phyloP scores from a whole-genome alignment of 371 early-diverging fungal species.

The Mortierella sp. region DNA sequence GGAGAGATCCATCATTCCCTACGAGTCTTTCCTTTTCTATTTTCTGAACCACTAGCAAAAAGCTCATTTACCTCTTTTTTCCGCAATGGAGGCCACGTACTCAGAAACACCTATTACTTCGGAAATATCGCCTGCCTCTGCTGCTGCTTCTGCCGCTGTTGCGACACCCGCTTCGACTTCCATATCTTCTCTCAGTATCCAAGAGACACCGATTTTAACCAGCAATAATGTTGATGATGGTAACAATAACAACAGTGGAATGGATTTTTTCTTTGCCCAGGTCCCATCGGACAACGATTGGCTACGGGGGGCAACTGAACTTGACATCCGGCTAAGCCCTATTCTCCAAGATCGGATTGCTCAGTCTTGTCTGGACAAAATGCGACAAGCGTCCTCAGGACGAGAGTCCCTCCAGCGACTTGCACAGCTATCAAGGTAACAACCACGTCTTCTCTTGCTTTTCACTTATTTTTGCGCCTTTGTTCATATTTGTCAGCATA shows the following conservation, averaged over 20 bases:
- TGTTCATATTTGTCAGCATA: constrained; percentile 1
- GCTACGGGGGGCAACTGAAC: constrained; percentile 25
- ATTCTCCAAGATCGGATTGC: constrained; percentile 28
- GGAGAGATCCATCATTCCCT: background rate
- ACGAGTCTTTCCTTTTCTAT: background rate
- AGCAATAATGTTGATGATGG: constrained; percentile 6
- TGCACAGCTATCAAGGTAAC: constrained; percentile 36
- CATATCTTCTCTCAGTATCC: background rate
- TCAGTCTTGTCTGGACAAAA: constrained; percentile 31
- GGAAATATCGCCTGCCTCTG: background rate
- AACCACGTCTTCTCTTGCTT: background rate
- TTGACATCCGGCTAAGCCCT: constrained; percentile 29
- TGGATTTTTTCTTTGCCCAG: constrained; percentile 21
- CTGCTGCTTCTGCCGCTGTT: background rate
- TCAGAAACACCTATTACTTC: constrained; percentile 2
- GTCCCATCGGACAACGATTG: constrained; percentile 7
- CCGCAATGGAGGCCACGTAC: background rate
- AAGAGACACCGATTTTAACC: constrained; percentile 5
- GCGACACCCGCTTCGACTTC: background rate
- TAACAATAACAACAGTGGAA: constrained; percentile 3
- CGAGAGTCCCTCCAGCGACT: constrained; percentile 32
- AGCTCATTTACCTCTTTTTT: background rate
- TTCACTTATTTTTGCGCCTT: background rate
- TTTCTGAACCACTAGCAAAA: background rate
- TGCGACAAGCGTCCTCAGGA: constrained; percentile 35